phyloP scores from a whole-genome alignment of 75 land plant genomes.

The Pinus tabuliformis region DNA sequence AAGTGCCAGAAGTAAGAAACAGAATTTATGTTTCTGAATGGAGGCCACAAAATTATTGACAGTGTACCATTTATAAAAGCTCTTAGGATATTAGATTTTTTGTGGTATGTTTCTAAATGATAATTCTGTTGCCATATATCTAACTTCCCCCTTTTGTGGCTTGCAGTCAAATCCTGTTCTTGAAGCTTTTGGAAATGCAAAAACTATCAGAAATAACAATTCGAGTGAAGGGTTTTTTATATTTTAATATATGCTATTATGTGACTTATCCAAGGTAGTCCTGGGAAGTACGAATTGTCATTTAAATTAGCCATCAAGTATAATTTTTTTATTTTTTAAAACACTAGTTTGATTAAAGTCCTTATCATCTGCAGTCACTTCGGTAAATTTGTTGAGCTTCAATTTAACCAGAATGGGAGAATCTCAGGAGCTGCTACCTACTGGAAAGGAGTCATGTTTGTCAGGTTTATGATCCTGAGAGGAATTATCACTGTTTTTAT shows the following conservation, averaged over 20 bases:
- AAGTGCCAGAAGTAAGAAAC: constrained; percentile 78
- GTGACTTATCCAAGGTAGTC: not conserved
- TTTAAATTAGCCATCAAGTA: not conserved
- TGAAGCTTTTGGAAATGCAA: constrained; percentile 96
- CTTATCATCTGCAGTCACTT: constrained; percentile 66
- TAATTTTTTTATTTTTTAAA: not conserved
- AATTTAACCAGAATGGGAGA: constrained; percentile 79
- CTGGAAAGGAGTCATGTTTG: constrained; percentile 95
- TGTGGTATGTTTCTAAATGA: not conserved
- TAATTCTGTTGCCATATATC: not conserved
- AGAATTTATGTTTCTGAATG: not conserved
- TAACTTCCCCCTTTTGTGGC: not conserved
- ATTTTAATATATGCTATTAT: not conserved
- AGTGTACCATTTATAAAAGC: not conserved
- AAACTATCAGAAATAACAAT: constrained; percentile 89
- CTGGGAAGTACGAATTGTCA: not conserved
- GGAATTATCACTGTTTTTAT: constrained; percentile 91
- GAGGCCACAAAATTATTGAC: not conserved
- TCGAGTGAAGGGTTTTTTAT: constrained; percentile 42
- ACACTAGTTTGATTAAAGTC: not conserved
- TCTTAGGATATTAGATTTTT: not conserved
- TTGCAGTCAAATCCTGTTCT: constrained; percentile 94
- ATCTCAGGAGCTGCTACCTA: constrained; percentile 96
- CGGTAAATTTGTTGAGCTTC: constrained; percentile 96
- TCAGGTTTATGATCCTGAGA: constrained; percentile 88